Percentiles rank a stretch among this genome's conserved stretches.
phyloP scores from a whole-genome alignment of 768 basidiomycete genomes.

The Hericium erinaceus region DNA sequence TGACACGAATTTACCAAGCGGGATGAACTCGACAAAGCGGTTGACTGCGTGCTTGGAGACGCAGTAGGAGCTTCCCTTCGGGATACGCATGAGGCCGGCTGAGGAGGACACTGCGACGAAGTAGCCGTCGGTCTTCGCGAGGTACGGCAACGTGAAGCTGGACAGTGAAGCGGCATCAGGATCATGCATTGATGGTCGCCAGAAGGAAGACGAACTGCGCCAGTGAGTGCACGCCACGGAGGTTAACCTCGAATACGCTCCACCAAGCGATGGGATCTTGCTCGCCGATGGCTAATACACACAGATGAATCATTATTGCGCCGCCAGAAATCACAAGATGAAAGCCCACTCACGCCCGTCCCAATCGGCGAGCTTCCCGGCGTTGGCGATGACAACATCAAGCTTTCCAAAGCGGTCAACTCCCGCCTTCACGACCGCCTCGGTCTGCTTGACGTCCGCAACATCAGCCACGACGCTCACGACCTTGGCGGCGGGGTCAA shows the following conservation, averaged over 20 bases:
- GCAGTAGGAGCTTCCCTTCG: not conserved
- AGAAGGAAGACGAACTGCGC: slow-evolving; percentile 7
- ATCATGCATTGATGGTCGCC: not conserved
- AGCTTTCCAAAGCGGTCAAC: slow-evolving; percentile 18
- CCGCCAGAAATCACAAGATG: not conserved
- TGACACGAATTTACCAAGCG: not conserved
- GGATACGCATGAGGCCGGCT: not conserved
- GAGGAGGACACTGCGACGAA: not conserved
- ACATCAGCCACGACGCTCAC: slow-evolving; percentile 16
- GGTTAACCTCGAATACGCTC: slow-evolving; percentile 14
- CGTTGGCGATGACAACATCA: slow-evolving; percentile 20
- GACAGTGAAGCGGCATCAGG: not conserved
- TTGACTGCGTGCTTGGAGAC: not conserved
- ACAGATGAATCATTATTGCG: not conserved
- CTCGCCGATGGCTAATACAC: slow-evolving; percentile 6
- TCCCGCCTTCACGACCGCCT: slow-evolving; percentile 15
- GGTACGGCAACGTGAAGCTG: not conserved
- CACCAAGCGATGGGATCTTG: slow-evolving; percentile 15
- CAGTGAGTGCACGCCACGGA: slow-evolving; percentile 16
- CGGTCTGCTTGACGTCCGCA: slow-evolving; percentile 11
- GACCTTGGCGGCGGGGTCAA: slow-evolving; percentile 4
- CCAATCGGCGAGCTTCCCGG: slow-evolving; percentile 6
- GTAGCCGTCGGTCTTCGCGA: not conserved
- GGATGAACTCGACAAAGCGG: slow-evolving; percentile 3
- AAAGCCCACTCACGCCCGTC: not conserved